phyloP scores from a whole-genome alignment of 192 early-diverging fungal species.

The Rhizoclosmatium sp. region DNA sequence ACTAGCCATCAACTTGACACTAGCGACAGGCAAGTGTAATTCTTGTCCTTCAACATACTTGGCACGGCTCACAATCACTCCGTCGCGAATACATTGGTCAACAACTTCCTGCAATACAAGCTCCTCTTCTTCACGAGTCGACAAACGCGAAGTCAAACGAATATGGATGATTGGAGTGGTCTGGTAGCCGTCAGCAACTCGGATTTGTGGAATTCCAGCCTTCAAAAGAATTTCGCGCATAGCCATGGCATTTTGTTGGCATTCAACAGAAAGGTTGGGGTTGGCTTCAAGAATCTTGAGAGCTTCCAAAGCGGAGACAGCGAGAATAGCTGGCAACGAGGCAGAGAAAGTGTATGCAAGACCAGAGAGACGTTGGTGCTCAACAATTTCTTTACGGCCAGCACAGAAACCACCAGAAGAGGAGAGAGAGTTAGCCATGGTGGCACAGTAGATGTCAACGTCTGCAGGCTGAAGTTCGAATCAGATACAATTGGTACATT shows the following conservation, averaged over 20 bases:
- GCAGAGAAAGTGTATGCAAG: slow-evolving; percentile 93
- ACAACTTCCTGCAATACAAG: slow-evolving; percentile 81
- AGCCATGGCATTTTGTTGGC: slow-evolving; percentile 70
- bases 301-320: slow-evolving; percentile 87
- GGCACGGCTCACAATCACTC: slow-evolving; percentile 84
- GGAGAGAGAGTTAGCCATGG: slow-evolving; percentile 80
- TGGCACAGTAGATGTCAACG: slow-evolving; percentile 89
- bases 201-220: slow-evolving; percentile 51
- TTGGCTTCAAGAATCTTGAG: slow-evolving; percentile 68
- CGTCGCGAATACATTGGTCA: slow-evolving; percentile 77
- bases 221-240: slow-evolving; percentile 69
- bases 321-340: slow-evolving; percentile 90
- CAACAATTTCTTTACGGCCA: slow-evolving; percentile 83
- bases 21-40: slow-evolving; percentile 71
- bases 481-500: neutral
- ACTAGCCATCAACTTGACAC: slow-evolving; percentile 82
- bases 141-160: slow-evolving; percentile 49
- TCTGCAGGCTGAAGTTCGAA: slow-evolving; percentile 58
- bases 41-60: slow-evolving; percentile 90
- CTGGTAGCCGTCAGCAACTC: slow-evolving; percentile 53
- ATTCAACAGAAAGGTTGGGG: slow-evolving; percentile 53
- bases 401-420: slow-evolving; percentile 94
- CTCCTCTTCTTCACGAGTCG: slow-evolving; percentile 76
- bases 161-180: slow-evolving; percentile 86
- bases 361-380: slow-evolving; percentile 91